These are phyloP conservation scores for Parachaetomium inaequale DNA, from an alignment of 495 filamentous ascomycete genomes.

Conservation along the genomic window DNA sequence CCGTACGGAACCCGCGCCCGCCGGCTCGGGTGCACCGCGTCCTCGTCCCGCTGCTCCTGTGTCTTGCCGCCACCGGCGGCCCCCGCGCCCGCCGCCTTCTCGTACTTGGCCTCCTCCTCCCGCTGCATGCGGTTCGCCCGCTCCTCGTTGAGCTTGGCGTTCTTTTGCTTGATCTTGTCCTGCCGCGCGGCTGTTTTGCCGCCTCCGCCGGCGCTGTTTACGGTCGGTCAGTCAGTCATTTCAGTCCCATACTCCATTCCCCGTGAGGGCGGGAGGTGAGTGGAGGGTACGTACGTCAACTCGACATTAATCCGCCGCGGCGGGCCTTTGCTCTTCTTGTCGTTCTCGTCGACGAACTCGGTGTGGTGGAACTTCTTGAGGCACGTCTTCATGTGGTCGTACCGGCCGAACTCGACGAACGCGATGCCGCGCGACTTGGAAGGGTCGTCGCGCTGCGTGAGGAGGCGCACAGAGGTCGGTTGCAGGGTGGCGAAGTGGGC, in stretches of 20 bases:
- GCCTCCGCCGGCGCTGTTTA: slow-evolving; percentile 69
- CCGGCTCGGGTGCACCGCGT: slow-evolving; percentile 33
- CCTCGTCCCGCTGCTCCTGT: slow-evolving; percentile 21
- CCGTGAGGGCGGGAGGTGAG: no score
- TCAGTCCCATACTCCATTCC: background rate
- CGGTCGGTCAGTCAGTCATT: background rate
- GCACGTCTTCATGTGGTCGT: slow-evolving; percentile 91
- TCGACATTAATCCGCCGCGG: slow-evolving; percentile 83
- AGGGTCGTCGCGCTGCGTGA: slow-evolving; percentile 65
- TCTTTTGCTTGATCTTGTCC: slow-evolving; percentile 74
- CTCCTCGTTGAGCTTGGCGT: slow-evolving; percentile 81
- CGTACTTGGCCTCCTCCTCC: slow-evolving; percentile 50
- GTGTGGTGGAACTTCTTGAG: slow-evolving; percentile 86
- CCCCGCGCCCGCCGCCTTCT: slow-evolving; percentile 33
- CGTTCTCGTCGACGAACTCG: slow-evolving; percentile 64
- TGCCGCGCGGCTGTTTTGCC: slow-evolving; percentile 68
- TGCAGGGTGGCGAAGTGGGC: slow-evolving; percentile 74
- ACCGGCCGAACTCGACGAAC: slow-evolving; percentile 88
- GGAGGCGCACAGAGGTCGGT: slow-evolving; percentile 69
- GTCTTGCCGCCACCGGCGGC: slow-evolving; percentile 19
- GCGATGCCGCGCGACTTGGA: slow-evolving; percentile 78
- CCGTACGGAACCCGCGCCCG: slow-evolving; percentile 23
- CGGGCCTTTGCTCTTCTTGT: slow-evolving; percentile 54
- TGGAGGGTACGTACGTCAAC: slow-evolving; percentile 62
- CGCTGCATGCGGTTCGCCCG: slow-evolving; percentile 52